phyloP scores from a whole-genome alignment of 1,284 basidiomycete species.

The Cutaneotrichosporon cavernicola region DNA sequence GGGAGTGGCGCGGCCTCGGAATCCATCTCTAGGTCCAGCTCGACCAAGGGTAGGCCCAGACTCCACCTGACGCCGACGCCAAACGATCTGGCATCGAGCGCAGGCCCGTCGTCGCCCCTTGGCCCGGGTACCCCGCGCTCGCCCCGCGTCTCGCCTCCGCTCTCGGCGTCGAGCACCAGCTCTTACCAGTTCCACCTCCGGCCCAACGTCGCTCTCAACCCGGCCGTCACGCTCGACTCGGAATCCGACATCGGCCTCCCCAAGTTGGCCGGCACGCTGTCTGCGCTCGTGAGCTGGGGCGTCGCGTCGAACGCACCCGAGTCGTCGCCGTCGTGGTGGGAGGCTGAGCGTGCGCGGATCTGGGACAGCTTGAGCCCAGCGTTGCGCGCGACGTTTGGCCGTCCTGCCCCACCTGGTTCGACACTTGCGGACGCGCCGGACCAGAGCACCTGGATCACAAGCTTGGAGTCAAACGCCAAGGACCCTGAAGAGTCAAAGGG shows the following conservation, averaged over 20 bases:
- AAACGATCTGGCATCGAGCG: not conserved
- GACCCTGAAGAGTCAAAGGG: slow-evolving; percentile 31
- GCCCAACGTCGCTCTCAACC: slow-evolving; percentile 2
- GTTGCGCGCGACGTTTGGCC: slow-evolving; percentile 48
- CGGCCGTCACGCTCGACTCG: slow-evolving; percentile 1
- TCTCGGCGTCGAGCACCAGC: not conserved
- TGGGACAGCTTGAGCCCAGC: slow-evolving; percentile 45
- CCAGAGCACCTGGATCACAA: not conserved
- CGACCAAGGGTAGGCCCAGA: not conserved
- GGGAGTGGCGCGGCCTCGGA: no score
- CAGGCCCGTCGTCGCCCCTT: not conserved
- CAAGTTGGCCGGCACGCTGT: slow-evolving; percentile 5
- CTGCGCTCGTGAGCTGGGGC: slow-evolving; percentile 4
- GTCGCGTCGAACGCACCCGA: slow-evolving; percentile 12
- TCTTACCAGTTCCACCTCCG: slow-evolving; percentile 1
- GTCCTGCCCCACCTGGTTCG: slow-evolving; percentile 42
- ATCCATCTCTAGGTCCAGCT: not conserved
- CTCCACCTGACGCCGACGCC: not conserved
- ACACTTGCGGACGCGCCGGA: slow-evolving; percentile 32
- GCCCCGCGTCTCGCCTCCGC: not conserved
- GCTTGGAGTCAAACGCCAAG: not conserved
- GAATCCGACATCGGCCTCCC: not conserved
- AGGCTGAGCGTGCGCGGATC: slow-evolving; percentile 35
- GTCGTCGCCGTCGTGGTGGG: slow-evolving; percentile 39
- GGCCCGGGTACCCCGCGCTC: not conserved